Percentiles rank a stretch among this genome's conserved stretches.
phyloP scores from a whole-genome alignment of 306 rosid species.

The Rubus parviflorus region DNA sequence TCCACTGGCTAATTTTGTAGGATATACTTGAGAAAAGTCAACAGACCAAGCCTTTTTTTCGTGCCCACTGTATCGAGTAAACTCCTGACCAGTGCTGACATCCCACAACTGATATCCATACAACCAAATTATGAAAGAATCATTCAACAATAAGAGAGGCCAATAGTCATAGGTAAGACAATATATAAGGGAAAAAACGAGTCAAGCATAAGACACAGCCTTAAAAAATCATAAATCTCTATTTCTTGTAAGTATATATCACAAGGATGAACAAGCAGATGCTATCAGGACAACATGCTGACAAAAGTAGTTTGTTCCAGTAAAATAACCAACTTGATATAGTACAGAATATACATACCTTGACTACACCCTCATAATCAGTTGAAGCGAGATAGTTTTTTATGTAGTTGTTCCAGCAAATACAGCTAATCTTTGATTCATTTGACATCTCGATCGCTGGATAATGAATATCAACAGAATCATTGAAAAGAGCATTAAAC shows the following conservation, averaged over 20 bases:
- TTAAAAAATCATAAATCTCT: neutral
- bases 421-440: slow-evolving; percentile 78
- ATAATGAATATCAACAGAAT: slow-evolving; percentile 84
- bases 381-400: slow-evolving; percentile 93
- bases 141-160: neutral
- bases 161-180: neutral
- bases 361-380: slow-evolving; percentile 83
- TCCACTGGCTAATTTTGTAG: slow-evolving; percentile 94
- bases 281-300: neutral
- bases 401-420: slow-evolving; percentile 93
- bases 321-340: neutral
- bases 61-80: slow-evolving; percentile 73
- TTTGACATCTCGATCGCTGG: slow-evolving; percentile 84
- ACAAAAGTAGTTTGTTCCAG: slow-evolving; percentile 1
- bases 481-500: slow-evolving; percentile 66
- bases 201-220: neutral
- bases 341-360: slow-evolving; percentile 55
- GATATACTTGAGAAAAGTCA: slow-evolving; percentile 78
- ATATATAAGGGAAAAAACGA: neutral
- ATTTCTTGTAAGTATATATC: neutral
- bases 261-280: slow-evolving; percentile 9
- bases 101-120: slow-evolving; percentile 82
- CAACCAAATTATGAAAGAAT: slow-evolving; percentile 29
- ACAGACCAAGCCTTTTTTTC: slow-evolving; percentile 93
- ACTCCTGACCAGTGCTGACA: slow-evolving; percentile 79